Evolutionary conservation across 2,329 filamentous ascomycete genomes (phyloP), one percentile per base, ranked within the genome.

Genomic region (Chalaropsis thielavioides): DNA sequence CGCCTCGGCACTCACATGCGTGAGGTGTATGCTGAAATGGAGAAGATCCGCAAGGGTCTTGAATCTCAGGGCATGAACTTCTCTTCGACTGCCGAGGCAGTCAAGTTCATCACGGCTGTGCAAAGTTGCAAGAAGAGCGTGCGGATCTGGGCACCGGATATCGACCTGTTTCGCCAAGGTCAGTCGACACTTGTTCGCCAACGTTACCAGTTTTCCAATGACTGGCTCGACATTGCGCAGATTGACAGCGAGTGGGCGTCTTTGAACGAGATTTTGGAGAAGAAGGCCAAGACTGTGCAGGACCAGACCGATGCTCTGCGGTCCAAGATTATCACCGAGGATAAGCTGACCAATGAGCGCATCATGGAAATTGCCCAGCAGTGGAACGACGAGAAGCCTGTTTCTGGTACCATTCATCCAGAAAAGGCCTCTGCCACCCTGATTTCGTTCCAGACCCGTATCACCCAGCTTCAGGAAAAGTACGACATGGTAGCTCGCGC

Each of bases 81-180:
- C 22, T 92, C 90, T 3, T 97, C 94, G 1, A 99, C 94, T 3
- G 92, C 92, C 0, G 92, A 97, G 73, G 94, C 95, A 27, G 95
- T 99, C 3, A 90, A 94, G 44, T 99, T 99, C 76, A 99, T 99
- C 72, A 99, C 95, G 0, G 92, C 92, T 64, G 94, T 99, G 4
- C 94, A 99, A 76, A 90, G 90, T 72, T 96, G 91, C 77, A 95
- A 95, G 78, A 86, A 91, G 61, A 95, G 95, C 73, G 92, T 95
- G 62, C 92, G 91, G 75, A 79, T 87, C 3, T 99, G 94, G 94
- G 91, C 90, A 6, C 92, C 92, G 0, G 94, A 99, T 73, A 90
- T 99, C 49, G 92, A 96, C 71, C 88, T 90, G 60, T 99, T 99
- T 79, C 86, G 91, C 38, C 92, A 97, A 76, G 94, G 95, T 63